Base-by-base conservation (phyloP, 768 basidiomycete species). In the Daedaleopsis sinensis region DNA sequence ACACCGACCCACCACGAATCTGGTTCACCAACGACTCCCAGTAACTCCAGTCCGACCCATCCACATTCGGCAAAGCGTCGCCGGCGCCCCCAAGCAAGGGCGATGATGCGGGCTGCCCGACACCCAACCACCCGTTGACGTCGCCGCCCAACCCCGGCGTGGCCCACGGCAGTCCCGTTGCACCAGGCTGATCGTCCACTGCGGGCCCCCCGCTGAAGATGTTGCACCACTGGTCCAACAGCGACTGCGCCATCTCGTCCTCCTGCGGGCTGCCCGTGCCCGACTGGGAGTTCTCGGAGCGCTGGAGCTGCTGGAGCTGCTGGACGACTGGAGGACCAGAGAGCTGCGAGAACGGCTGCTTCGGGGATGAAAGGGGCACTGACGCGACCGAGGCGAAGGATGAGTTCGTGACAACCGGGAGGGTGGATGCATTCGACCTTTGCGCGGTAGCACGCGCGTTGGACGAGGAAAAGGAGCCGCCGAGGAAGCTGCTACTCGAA, bases 151-250 rank as follows among this genome's bases (percentile, higher is more conserved):
- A 77, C 15, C 82, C 82, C 8, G 83, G 79, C 15, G 84, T 84
- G 21, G 82, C 82, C 89, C 88, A 90, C 9, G 86, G 81, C 63
- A 85, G 68, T 5, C 77, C 73, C 2, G 65, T 56, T 37, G 42
- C 62, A 11, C 61, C 62, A 27, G 52, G 61, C 24, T 57, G 64
- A 50, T 65, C 70, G 52, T 71, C 72, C 15, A 70, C 86, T 2
- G 84, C 66, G 2, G 82, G 80, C 12, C 86, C 82, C 59, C 87
- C 89, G 68, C 84, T 89, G 65, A 92, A 84, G n/a, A 87, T 86
- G 63, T 87, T 88, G 69, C 86, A 90, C 92, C 93, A 94, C 63
- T 93, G 89, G 71, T 94, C 91, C 50, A 94, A 77, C 57, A 94
- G 72, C 12, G 84, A 84, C 69, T 94, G 92, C 4, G 91, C 91